Conservation (phyloP, 2,329 filamentous ascomycete genomes). For the Sarocladium brachiariae region DNA sequence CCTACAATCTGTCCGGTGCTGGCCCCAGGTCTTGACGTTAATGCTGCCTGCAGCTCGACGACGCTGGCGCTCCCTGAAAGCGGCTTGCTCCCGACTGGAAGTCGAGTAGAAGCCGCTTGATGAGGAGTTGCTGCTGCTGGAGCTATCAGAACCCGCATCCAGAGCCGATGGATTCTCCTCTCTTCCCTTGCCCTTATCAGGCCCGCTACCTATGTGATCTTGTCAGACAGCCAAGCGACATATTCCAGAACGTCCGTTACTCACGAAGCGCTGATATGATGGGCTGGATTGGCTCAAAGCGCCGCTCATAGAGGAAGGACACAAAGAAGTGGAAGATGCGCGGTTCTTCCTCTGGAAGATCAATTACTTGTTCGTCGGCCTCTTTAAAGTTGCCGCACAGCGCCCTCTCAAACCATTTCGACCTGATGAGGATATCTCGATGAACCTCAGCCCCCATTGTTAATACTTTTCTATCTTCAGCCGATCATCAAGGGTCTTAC, state of each 20-base stretch:
- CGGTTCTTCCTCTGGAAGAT: constrained; percentile 44
- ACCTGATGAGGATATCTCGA: constrained; percentile 36
- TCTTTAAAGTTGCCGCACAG: constrained; percentile 41
- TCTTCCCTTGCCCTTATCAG: constrained; percentile 36
- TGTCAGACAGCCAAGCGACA: neutral
- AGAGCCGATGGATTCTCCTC: constrained; percentile 25
- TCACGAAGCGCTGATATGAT: constrained; percentile 32
- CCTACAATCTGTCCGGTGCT: constrained; percentile 36
- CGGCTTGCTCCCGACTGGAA: neutral
- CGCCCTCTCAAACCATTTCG: constrained; percentile 42
- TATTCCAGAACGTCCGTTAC: constrained; percentile 12
- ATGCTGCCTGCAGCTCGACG: neutral
- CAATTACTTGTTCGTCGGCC: constrained; percentile 36
- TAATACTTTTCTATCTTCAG: neutral
- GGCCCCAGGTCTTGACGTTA: constrained; percentile 35
- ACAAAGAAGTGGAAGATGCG: constrained; percentile 45
- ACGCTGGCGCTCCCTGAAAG: neutral
- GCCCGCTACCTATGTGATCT: neutral
- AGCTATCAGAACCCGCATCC: constrained; percentile 19
- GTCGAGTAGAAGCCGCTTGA: constrained; percentile 15
- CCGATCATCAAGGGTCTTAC: constrained; percentile 11
- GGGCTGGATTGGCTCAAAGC: constrained; percentile 38
- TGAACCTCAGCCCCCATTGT: constrained; percentile 31
- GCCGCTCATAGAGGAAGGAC: constrained; percentile 42
- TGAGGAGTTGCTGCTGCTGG: constrained; percentile 16